These are phyloP conservation scores for Venturia effusa DNA, from an alignment of 2,329 filamentous ascomycete genomes.

Conservation along the genomic window DNA sequence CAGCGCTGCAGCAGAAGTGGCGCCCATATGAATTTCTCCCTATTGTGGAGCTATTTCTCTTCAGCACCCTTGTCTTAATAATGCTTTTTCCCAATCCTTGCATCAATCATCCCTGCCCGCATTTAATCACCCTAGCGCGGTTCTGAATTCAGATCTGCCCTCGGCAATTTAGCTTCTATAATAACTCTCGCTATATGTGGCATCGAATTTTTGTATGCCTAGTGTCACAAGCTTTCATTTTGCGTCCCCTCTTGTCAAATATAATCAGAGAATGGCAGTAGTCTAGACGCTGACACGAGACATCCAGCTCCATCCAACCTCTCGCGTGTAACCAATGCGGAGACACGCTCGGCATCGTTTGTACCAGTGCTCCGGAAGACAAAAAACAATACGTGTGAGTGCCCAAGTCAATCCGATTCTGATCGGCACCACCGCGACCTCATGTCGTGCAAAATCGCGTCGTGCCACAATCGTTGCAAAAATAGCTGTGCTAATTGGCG, in stretches of 20 bases:
- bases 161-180: background rate
- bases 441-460: background rate
- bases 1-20: constrained; percentile 12
- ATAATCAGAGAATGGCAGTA: background rate
- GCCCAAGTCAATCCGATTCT: constrained; percentile 10
- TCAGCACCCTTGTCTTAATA: background rate
- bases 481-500: constrained; percentile 12
- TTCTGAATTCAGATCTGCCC: constrained; percentile 5
- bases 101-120: background rate
- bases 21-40: background rate
- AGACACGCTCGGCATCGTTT: constrained; percentile 23
- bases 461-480: background rate
- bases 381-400: constrained; percentile 25
- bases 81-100: background rate
- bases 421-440: constrained; percentile 5
- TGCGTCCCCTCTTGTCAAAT: background rate
- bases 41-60: background rate
- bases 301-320: constrained; percentile 24
- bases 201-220: constrained; percentile 2
- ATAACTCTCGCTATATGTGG: constrained; percentile 9
- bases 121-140: constrained; percentile 8
- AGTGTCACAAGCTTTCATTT: background rate
- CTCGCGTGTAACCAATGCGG: constrained; percentile 22
- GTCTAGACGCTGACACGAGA: constrained; percentile 7
- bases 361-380: constrained; percentile 19